A percentile compares a stretch with the other conserved stretches of the same genome.
phyloP scores from a whole-genome alignment of 371 early-diverging fungal genomes.

The Paraphysoderma sedebokerense region DNA sequence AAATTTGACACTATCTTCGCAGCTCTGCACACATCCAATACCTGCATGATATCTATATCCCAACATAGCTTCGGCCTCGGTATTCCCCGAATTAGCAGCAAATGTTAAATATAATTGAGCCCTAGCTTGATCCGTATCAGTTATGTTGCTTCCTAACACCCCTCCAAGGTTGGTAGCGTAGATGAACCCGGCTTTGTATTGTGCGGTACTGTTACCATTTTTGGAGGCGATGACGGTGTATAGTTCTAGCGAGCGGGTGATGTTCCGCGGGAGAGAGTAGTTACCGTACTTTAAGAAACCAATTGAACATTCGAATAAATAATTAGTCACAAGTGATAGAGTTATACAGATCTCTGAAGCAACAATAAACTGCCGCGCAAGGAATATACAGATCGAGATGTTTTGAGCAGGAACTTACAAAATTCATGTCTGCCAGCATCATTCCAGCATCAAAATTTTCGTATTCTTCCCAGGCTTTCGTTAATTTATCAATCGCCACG shows the following conservation, averaged over 20 bases:
- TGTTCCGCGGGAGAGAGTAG: constrained; percentile 34
- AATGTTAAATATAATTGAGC: constrained; percentile 67
- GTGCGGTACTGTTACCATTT: constrained; percentile 67
- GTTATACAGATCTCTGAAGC: neutral
- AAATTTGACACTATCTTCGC: constrained; percentile 52
- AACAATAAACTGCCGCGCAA: neutral
- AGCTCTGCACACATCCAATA: constrained; percentile 59
- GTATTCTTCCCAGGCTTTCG: constrained; percentile 16
- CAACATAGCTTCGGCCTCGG: constrained; percentile 52
- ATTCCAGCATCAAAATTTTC: constrained; percentile 24
- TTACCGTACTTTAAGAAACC: constrained; percentile 12
- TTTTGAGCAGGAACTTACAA: constrained; percentile 18
- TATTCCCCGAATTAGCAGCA: constrained; percentile 57
- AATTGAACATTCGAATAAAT: neutral
- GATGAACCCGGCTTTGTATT: constrained; percentile 72
- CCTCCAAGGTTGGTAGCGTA: constrained; percentile 77
- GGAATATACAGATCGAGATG: neutral
- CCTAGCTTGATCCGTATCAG: constrained; percentile 4
- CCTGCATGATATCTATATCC: constrained; percentile 70
- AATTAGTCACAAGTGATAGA: neutral
- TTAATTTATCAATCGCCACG: constrained; percentile 12
- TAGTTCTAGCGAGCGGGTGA: constrained; percentile 33
- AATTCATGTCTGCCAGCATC: constrained; percentile 30
- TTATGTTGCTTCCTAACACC: constrained; percentile 27
- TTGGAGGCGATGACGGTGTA: constrained; percentile 33